These are phyloP conservation scores for Vachellia collinsii DNA, from an alignment of 306 rosid genomes.

Conservation along the genomic window DNA sequence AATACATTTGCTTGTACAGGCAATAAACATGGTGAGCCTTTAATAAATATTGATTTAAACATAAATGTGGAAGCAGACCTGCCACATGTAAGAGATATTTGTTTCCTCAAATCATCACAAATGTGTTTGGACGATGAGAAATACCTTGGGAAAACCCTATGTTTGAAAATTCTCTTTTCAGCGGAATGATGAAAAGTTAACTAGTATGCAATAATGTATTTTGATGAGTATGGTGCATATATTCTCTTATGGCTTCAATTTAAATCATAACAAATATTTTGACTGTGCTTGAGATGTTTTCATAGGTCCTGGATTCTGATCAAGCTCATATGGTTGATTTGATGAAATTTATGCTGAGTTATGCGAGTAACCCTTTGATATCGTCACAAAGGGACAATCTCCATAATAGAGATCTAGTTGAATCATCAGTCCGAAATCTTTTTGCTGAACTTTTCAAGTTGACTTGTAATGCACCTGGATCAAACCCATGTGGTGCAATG, in stretches of 20 bases:
- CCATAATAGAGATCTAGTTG: slow-evolving; percentile 60
- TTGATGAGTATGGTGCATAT: slow-evolving; percentile 12
- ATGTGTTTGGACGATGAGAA: background rate
- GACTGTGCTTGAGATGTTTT: slow-evolving; percentile 29
- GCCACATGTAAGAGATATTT: background rate
- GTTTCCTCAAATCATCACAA: background rate
- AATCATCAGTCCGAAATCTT: slow-evolving; percentile 71
- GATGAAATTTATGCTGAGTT: slow-evolving; percentile 85
- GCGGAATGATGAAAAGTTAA: background rate
- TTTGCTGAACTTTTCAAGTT: slow-evolving; percentile 72
- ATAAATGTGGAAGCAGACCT: slow-evolving; percentile 7
- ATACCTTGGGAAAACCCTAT: background rate
- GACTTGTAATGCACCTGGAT: slow-evolving; percentile 54
- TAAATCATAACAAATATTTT: background rate
- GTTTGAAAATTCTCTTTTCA: background rate
- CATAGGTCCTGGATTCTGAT: slow-evolving; percentile 63
- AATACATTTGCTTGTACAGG: background rate
- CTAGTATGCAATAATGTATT: background rate
- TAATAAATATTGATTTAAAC: background rate
- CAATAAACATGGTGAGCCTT: background rate
- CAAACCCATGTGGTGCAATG: slow-evolving; percentile 45
- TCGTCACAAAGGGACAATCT: slow-evolving; percentile 56
- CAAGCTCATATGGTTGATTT: slow-evolving; percentile 79
- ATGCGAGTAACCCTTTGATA: slow-evolving; percentile 57
- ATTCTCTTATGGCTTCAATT: slow-evolving; percentile 24